These are phyloP conservation scores for Calonectria fujianensis DNA, from an alignment of 2,329 filamentous ascomycete species.

Conservation along the genomic window DNA sequence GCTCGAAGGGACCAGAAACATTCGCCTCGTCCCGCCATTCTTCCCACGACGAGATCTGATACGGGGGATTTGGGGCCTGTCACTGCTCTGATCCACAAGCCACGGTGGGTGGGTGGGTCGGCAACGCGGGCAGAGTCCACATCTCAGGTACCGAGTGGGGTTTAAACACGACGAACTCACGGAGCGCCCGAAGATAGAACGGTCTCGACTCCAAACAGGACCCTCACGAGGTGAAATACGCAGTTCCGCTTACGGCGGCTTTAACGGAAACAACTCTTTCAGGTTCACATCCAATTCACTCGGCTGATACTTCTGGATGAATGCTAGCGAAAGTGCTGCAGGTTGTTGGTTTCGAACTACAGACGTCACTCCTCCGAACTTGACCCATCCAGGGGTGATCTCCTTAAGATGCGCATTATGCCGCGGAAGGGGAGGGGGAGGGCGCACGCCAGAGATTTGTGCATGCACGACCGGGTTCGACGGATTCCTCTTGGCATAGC, in stretches of 20 bases:
- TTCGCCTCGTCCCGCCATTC: conserved; percentile 29
- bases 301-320: conserved; percentile 31
- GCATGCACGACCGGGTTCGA: conserved; percentile 39
- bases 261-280: conserved; percentile 32
- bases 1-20: conserved; percentile 16
- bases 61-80: conserved; percentile 23
- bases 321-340: conserved; percentile 10
- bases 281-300: not conserved
- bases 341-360: conserved; percentile 17
- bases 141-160: conserved; percentile 55
- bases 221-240: conserved; percentile 37
- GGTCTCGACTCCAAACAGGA: conserved; percentile 52
- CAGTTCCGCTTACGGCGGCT: conserved; percentile 45
- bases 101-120: conserved; percentile 34
- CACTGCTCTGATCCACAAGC: conserved; percentile 37
- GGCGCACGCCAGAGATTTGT: conserved; percentile 35
- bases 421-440: conserved; percentile 38
- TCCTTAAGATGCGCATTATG: conserved; percentile 56
- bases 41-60: conserved; percentile 32
- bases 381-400: conserved; percentile 47
- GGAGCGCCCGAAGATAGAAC: conserved; percentile 55
- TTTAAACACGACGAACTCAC: conserved; percentile 49
- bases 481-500: conserved; percentile 37
- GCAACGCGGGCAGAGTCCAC: conserved; percentile 45
- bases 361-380: conserved; percentile 24